A percentile compares a stretch with the other conserved stretches of the same genome.
Conservation (phyloP, 176 grass and related monocot genomes). For the Thalia dealbata region DNA sequence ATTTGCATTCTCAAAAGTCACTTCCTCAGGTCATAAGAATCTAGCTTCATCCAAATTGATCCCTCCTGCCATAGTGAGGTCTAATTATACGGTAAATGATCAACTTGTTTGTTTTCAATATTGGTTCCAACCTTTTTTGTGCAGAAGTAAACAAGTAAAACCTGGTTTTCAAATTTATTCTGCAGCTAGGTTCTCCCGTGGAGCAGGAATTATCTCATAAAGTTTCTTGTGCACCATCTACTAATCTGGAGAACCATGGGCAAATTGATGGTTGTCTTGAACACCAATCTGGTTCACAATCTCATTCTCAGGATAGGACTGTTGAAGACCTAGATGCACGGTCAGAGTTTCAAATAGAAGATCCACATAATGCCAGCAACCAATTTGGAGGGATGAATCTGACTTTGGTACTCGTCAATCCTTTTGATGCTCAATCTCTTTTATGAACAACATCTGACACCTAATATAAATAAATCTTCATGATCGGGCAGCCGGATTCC, state of each 20-base stretch:
- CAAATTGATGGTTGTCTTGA: neutral
- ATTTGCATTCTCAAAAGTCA: constrained; percentile 49
- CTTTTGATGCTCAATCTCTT: neutral
- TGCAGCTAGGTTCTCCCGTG: constrained; percentile 23
- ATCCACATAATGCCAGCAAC: constrained; percentile 8
- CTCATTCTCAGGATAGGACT: neutral
- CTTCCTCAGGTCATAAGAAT: constrained; percentile 13
- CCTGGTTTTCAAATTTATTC: constrained; percentile 13
- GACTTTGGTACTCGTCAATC: constrained; percentile 15
- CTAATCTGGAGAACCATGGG: neutral
- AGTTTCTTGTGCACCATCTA: neutral
- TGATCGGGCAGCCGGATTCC: constrained; percentile 25
- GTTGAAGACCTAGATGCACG: neutral
- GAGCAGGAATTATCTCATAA: neutral
- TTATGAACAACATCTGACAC: neutral
- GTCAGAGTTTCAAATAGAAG: constrained; percentile 2
- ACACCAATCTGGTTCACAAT: neutral
- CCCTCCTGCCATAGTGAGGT: neutral
- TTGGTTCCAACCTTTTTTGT: neutral
- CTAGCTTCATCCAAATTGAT: constrained; percentile 16
- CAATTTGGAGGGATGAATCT: constrained; percentile 23
- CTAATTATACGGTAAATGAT: neutral
- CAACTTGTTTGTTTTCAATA: neutral
- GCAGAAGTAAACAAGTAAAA: neutral
- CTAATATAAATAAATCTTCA: neutral